Evolutionary conservation across 2,329 filamentous ascomycete genomes (phyloP).

Genomic region (Fusarium kyushuense): DNA sequence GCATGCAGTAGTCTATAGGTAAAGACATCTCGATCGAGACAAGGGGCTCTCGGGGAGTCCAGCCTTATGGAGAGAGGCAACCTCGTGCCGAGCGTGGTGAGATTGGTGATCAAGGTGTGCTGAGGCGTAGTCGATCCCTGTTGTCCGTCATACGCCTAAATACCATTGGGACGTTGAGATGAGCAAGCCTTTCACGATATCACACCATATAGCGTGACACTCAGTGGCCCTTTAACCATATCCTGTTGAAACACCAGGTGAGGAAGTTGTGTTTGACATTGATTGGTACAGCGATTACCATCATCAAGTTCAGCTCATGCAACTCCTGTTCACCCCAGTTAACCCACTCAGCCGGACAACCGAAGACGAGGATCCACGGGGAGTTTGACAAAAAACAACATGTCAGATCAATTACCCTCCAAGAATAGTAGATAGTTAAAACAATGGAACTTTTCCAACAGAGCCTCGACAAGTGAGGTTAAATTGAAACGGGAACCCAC

Average conservation of each 20-base stretch:
- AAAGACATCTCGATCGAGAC: not conserved
- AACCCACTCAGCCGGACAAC: not conserved
- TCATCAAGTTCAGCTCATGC: not conserved
- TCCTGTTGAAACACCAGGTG: not conserved
- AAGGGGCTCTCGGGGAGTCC: constrained; percentile 39
- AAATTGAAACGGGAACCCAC: constrained; percentile 17
- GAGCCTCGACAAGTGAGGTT: constrained; percentile 13
- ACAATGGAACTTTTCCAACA: constrained; percentile 1
- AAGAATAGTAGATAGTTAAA: constrained; percentile 31
- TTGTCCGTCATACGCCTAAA: constrained; percentile 5
- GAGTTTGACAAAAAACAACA: constrained; percentile 4
- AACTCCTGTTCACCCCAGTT: not conserved
- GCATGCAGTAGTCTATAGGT: not conserved
- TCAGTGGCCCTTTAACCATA: not conserved
- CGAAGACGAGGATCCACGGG: not conserved
- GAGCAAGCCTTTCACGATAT: constrained; percentile 5
- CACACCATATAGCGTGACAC: constrained; percentile 16
- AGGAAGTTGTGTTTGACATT: constrained; percentile 9
- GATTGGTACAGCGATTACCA: not conserved
- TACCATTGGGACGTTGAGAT: constrained; percentile 3
- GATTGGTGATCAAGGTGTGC: not conserved
- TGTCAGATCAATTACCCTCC: not conserved
- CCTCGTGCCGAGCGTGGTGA: not conserved
- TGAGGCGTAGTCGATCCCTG: not conserved
- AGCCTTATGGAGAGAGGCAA: constrained; percentile 24